These are phyloP conservation scores for Phytophthora citricola DNA, from an alignment of 352 stramenopile species.

Conservation along the genomic window DNA sequence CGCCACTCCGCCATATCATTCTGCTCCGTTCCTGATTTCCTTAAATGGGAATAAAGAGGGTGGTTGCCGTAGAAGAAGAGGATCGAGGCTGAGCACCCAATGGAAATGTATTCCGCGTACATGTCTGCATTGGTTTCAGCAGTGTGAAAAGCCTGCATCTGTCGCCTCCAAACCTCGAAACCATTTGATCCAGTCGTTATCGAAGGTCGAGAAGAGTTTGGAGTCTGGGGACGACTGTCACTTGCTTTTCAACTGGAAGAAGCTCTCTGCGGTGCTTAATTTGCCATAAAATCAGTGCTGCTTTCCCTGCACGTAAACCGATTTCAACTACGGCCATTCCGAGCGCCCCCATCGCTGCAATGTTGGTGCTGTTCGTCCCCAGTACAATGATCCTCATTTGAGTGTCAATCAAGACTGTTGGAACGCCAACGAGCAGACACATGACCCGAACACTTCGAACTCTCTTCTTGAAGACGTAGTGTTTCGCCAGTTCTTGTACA, in stretches of 20 bases:
- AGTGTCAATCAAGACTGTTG: constrained; percentile 49
- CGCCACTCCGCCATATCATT: background rate
- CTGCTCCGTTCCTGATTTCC: background rate
- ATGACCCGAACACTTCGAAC: constrained; percentile 35
- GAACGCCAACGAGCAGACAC: constrained; percentile 32
- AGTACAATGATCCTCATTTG: constrained; percentile 47
- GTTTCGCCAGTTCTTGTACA: constrained; percentile 29
- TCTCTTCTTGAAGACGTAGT: constrained; percentile 21
- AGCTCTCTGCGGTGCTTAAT: constrained; percentile 13
- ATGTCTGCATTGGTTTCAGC: constrained; percentile 40
- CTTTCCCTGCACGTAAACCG: constrained; percentile 22
- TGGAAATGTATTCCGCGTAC: constrained; percentile 54
- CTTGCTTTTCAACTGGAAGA: background rate
- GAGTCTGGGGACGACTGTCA: background rate
- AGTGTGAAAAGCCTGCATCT: constrained; percentile 3
- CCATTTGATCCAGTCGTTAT: background rate
- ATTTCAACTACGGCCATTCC: constrained; percentile 41
- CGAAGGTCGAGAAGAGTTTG: background rate
- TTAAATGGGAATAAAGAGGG: constrained; percentile 32
- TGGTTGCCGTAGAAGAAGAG: constrained; percentile 43
- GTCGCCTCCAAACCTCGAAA: constrained; percentile 18
- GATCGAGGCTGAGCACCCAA: constrained; percentile 39
- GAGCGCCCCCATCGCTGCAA: constrained; percentile 18
- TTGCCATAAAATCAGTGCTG: constrained; percentile 18
- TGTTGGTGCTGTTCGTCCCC: constrained; percentile 14